These are phyloP conservation scores for Phytophthora nicotianae DNA, from an alignment of 352 stramenopile genomes.

Conservation along the genomic window DNA sequence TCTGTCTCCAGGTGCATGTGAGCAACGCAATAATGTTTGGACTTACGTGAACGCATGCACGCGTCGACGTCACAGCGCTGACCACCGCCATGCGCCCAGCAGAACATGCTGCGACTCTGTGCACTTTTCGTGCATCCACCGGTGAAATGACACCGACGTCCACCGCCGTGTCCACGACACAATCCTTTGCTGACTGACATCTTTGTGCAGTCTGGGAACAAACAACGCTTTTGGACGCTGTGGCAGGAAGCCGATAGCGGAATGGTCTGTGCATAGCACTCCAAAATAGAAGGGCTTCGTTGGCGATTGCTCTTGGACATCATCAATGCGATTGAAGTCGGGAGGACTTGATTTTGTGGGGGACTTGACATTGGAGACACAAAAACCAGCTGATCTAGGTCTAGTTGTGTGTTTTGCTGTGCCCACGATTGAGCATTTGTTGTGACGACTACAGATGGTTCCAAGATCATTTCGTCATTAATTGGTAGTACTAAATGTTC, in stretches of 20 bases:
- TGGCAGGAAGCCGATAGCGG: slow-evolving; percentile 58
- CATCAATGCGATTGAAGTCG: slow-evolving; percentile 24
- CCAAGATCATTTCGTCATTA: not conserved
- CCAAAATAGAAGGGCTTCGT: slow-evolving; percentile 33
- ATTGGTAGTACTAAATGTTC: not conserved
- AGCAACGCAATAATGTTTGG: slow-evolving; percentile 66
- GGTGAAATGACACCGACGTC: slow-evolving; percentile 62
- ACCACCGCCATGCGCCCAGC: slow-evolving; percentile 70
- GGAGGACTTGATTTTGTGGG: slow-evolving; percentile 12
- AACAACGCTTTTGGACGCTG: slow-evolving; percentile 67
- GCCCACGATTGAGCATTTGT: slow-evolving; percentile 2
- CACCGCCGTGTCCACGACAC: slow-evolving; percentile 70
- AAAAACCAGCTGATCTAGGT: slow-evolving; percentile 7
- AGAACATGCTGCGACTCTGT: slow-evolving; percentile 72
- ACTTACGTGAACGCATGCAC: slow-evolving; percentile 75
- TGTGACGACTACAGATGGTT: slow-evolving; percentile 9
- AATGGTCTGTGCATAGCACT: slow-evolving; percentile 47
- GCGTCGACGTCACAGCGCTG: slow-evolving; percentile 64
- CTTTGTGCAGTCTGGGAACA: slow-evolving; percentile 60
- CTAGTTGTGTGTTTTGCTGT: slow-evolving; percentile 1
- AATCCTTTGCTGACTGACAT: slow-evolving; percentile 70
- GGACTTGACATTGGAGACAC: slow-evolving; percentile 4
- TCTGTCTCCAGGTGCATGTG: slow-evolving; percentile 50
- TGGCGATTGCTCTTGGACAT: slow-evolving; percentile 19
- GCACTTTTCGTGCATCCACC: slow-evolving; percentile 67